Evolutionary conservation across 1,284 basidiomycete species (phyloP).

Genomic region (Malassezia yamatoensis): DNA sequence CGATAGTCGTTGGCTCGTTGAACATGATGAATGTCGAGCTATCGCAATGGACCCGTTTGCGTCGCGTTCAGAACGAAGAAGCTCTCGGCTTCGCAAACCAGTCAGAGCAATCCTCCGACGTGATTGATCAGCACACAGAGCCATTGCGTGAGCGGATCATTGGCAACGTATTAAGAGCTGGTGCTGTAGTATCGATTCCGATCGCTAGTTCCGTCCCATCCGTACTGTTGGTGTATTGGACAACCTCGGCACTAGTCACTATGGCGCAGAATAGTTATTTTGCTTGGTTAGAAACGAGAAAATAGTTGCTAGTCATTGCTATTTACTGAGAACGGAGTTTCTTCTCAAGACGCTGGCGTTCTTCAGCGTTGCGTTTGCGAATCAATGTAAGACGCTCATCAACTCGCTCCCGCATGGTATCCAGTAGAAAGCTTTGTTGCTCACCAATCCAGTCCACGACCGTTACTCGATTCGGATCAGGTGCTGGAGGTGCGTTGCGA

Average conservation of each 20-base stretch:
- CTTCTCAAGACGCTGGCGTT: constrained; percentile 9
- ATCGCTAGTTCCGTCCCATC: constrained; percentile 60
- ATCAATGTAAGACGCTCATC: constrained; percentile 6
- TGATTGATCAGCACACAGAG: constrained; percentile 14
- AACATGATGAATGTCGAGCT: constrained; percentile 40
- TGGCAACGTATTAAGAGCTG: constrained; percentile 56
- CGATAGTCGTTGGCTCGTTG: constrained; percentile 33
- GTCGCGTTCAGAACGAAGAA: constrained; percentile 17
- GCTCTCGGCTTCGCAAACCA: constrained; percentile 13
- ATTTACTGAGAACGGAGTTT: constrained; percentile 10
- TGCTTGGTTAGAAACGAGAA: constrained; percentile 12
- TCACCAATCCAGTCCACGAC: constrained; percentile 14
- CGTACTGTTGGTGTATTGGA: constrained; percentile 72
- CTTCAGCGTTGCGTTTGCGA: constrained; percentile 6
- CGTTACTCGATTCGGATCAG: constrained; percentile 9
- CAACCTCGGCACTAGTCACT: constrained; percentile 68
- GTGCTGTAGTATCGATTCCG: constrained; percentile 64
- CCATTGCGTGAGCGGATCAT: constrained; percentile 52
- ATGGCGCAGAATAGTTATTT: constrained; percentile 67
- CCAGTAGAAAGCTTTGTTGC: constrained; percentile 15
- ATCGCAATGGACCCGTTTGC: constrained; percentile 25
- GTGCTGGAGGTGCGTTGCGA: not conserved
- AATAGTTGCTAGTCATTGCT: not conserved
- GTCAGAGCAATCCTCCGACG: not conserved
- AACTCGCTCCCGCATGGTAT: constrained; percentile 15